Conservation (phyloP, 495 filamentous ascomycete species). For the Tuber magnatum region DNA sequence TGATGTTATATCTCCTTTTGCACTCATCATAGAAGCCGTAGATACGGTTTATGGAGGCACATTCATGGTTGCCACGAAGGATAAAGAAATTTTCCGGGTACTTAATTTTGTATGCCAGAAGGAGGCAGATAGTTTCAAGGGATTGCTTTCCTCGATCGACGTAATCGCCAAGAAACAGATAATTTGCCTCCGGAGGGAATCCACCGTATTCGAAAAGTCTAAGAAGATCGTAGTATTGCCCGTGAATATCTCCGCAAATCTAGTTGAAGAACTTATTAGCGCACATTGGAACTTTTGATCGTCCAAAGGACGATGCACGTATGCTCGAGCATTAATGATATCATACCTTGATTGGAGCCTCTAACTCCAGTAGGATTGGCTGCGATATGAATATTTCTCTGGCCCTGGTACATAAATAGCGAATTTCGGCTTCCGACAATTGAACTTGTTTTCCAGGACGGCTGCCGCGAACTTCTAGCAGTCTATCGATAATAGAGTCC, state of each 20-base stretch:
- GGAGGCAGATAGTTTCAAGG: slow-evolving; percentile 95
- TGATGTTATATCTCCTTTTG: slow-evolving; percentile 99
- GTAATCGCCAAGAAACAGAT: slow-evolving; percentile 98
- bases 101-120: slow-evolving; percentile 99
- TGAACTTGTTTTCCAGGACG: slow-evolving; percentile 98
- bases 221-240: slow-evolving; percentile 97
- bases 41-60: slow-evolving; percentile 99
- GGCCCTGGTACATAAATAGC: slow-evolving; percentile 96
- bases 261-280: slow-evolving; percentile 42
- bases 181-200: slow-evolving; percentile 97
- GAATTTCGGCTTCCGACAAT: slow-evolving; percentile 91
- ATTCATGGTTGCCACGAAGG: slow-evolving; percentile 96
- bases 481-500: slow-evolving; percentile 97
- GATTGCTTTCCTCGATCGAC: slow-evolving; percentile 99
- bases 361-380: slow-evolving; percentile 92
- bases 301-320: slow-evolving; percentile 3
- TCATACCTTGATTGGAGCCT: slow-evolving; percentile 95
- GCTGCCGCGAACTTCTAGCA: slow-evolving; percentile 96
- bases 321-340: slow-evolving; percentile 13
- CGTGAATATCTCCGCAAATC: slow-evolving; percentile 99
- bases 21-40: slow-evolving; percentile 99
- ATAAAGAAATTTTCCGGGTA: slow-evolving; percentile 99
- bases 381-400: slow-evolving; percentile 99
- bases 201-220: slow-evolving; percentile 98
- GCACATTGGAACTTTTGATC: not conserved